These are phyloP conservation scores for Xylaria sp. DNA, from an alignment of 2,329 filamentous ascomycete genomes.

Conservation along the genomic window DNA sequence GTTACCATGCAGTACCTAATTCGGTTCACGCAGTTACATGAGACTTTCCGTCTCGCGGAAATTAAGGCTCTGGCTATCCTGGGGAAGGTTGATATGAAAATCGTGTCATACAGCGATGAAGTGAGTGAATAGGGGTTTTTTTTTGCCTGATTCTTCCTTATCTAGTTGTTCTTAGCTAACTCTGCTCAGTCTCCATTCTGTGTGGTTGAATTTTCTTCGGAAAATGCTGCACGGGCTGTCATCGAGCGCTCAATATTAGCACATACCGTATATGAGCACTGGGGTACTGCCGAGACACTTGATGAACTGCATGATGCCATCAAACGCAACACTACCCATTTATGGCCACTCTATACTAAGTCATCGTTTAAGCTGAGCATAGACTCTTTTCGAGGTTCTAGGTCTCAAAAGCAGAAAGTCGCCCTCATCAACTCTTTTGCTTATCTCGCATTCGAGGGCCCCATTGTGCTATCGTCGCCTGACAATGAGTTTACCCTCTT, in stretches of 20 bases:
- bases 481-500: slow-evolving; percentile 82
- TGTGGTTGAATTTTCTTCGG: slow-evolving; percentile 75
- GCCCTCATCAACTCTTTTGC: slow-evolving; percentile 83
- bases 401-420: slow-evolving; percentile 71
- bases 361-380: slow-evolving; percentile 85
- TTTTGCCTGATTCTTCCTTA: slow-evolving; percentile 5
- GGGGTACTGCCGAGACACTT: slow-evolving; percentile 78
- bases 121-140: slow-evolving; percentile 62
- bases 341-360: slow-evolving; percentile 74
- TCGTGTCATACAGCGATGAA: slow-evolving; percentile 78
- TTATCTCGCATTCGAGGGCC: slow-evolving; percentile 81
- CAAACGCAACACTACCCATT: slow-evolving; percentile 64
- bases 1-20: slow-evolving; percentile 79
- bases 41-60: slow-evolving; percentile 89
- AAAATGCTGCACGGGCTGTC: slow-evolving; percentile 72
- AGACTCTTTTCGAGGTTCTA: slow-evolving; percentile 83
- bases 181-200: slow-evolving; percentile 82
- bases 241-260: slow-evolving; percentile 82
- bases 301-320: slow-evolving; percentile 75
- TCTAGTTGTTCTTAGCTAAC: slow-evolving; percentile 37
- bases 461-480: slow-evolving; percentile 78
- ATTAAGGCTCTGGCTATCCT: slow-evolving; percentile 81
- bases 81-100: slow-evolving; percentile 72
- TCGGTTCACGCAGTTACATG: slow-evolving; percentile 88
- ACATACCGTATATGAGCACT: slow-evolving; percentile 88